Percentiles rank a stretch among this genome's conserved stretches.
These are phyloP conservation scores for Starmera stellimalicola DNA, from an alignment of 1,139 yeast genomes.

Conservation along the genomic window DNA sequence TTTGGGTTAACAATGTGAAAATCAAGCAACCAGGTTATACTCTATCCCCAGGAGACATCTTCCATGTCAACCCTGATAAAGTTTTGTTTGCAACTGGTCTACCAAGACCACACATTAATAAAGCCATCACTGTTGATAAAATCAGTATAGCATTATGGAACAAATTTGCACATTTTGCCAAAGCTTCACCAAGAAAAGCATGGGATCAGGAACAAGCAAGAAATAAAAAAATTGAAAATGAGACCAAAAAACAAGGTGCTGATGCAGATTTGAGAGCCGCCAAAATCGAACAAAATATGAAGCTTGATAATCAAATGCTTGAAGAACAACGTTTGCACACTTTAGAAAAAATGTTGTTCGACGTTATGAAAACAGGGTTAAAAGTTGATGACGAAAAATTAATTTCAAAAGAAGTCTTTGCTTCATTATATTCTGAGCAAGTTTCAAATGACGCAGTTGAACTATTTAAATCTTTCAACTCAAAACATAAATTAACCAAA, in stretches of 20 bases:
- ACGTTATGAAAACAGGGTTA: conserved; percentile 13
- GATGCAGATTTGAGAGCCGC: conserved; percentile 17
- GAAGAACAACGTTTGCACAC: conserved; percentile 16
- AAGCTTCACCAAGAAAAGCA: conserved; percentile 36
- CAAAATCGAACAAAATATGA: conserved; percentile 20
- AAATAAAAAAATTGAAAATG: conserved; percentile 12
- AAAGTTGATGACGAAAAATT: conserved; percentile 8
- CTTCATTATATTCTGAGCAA: conserved; percentile 6
- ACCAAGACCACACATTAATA: conserved; percentile 62
- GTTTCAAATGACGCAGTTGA: conserved; percentile 15
- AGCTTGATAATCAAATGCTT: conserved; percentile 20
- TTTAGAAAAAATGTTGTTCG: conserved; percentile 12
- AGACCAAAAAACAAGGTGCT: conserved; percentile 12
- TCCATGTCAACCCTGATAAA: conserved; percentile 76
- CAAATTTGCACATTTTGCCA: conserved; percentile 48
- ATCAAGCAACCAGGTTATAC: conserved; percentile 77
- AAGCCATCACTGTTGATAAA: conserved; percentile 60
- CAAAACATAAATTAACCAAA: conserved; percentile 11
- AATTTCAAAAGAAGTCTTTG: conserved; percentile 6
- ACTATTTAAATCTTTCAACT: conserved; percentile 10
- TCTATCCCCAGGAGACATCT: conserved; percentile 77
- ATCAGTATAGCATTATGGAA: conserved; percentile 72
- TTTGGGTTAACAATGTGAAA: conserved; percentile 70
- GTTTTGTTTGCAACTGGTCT: conserved; percentile 83
- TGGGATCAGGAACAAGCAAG: conserved; percentile 43